Percentiles rank a stretch among this genome's conserved stretches.
Evolutionary conservation across 352 stramenopile genomes (phyloP).

Genomic region (Hyaloperonospora arabidopsidis): DNA sequence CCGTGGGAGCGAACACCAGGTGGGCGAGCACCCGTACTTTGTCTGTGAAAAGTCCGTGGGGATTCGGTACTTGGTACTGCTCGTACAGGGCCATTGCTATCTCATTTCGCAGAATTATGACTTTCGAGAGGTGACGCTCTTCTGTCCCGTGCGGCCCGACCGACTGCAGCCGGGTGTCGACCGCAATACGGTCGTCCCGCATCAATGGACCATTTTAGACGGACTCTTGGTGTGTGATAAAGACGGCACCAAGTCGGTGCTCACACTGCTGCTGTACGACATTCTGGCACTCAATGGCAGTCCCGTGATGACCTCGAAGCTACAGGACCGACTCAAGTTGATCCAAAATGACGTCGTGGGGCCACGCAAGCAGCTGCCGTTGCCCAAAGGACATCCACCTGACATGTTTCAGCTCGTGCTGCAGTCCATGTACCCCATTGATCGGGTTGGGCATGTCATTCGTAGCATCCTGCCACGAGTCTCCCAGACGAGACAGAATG

Average conservation of each 20-base stretch:
- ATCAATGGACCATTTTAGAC: slow-evolving; percentile 86
- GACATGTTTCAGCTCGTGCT: slow-evolving; percentile 79
- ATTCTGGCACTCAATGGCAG: slow-evolving; percentile 80
- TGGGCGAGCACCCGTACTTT: slow-evolving; percentile 79
- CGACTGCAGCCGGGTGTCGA: slow-evolving; percentile 67
- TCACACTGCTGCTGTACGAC: slow-evolving; percentile 79
- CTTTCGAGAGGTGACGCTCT: slow-evolving; percentile 69
- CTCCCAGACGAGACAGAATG: slow-evolving; percentile 68
- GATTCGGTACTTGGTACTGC: slow-evolving; percentile 66
- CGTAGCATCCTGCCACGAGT: slow-evolving; percentile 66
- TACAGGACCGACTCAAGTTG: slow-evolving; percentile 82
- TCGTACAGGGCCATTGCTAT: slow-evolving; percentile 76
- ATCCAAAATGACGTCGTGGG: slow-evolving; percentile 86
- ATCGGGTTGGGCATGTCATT: slow-evolving; percentile 68
- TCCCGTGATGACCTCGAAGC: slow-evolving; percentile 76
- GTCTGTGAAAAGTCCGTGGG: slow-evolving; percentile 76
- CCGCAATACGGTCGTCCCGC: slow-evolving; percentile 58
- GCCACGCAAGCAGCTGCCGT: slow-evolving; percentile 62
- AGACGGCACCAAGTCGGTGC: slow-evolving; percentile 55
- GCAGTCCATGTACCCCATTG: slow-evolving; percentile 79
- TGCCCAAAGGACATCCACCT: slow-evolving; percentile 66
- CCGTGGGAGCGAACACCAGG: slow-evolving; percentile 62
- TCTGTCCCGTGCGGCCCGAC: slow-evolving; percentile 70
- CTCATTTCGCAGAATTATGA: slow-evolving; percentile 80
- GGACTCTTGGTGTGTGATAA: slow-evolving; percentile 77